These are phyloP conservation scores for Sonneratia caseolaris DNA, from an alignment of 345 rosid genomes.

Conservation along the genomic window DNA sequence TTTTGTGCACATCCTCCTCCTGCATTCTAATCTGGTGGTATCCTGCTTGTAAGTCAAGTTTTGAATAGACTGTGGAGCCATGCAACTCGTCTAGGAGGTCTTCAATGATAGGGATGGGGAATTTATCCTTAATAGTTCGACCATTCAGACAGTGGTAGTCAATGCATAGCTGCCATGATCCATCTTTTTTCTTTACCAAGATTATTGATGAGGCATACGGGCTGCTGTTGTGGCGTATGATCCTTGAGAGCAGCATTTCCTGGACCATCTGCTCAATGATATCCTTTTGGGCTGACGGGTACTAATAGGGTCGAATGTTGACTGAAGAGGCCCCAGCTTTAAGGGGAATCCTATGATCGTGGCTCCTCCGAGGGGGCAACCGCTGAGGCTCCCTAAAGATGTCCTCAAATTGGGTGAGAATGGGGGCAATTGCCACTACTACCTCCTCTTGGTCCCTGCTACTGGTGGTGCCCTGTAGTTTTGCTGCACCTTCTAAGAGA, in stretches of 20 bases:
- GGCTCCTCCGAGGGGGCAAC: background rate
- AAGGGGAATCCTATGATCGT: background rate
- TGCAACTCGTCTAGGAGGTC: slow-evolving; percentile 5
- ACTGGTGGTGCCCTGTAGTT: background rate
- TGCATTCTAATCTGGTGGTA: slow-evolving; percentile 11
- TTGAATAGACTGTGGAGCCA: slow-evolving; percentile 1
- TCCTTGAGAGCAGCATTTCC: slow-evolving; percentile 1
- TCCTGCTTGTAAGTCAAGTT: slow-evolving; percentile 4
- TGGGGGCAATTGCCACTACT: background rate
- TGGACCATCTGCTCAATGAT: background rate
- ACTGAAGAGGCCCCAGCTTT: background rate
- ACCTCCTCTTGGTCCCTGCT: background rate
- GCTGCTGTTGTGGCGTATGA: background rate
- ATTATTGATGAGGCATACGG: slow-evolving; percentile 5
- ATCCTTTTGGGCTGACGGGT: slow-evolving; percentile 6
- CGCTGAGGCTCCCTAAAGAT: background rate
- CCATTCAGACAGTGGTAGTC: background rate
- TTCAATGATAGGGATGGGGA: slow-evolving; percentile 2
- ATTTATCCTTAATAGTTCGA: slow-evolving; percentile 2
- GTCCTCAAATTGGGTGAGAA: background rate
- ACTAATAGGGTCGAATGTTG: slow-evolving; percentile 1
- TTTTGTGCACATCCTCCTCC: background rate
- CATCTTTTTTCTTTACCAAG: slow-evolving; percentile 8
- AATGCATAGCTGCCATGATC: slow-evolving; percentile 3
- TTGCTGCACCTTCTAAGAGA: background rate